phyloP scores from a whole-genome alignment of 2,329 filamentous ascomycete genomes.

The Fusarium lyarnte region DNA sequence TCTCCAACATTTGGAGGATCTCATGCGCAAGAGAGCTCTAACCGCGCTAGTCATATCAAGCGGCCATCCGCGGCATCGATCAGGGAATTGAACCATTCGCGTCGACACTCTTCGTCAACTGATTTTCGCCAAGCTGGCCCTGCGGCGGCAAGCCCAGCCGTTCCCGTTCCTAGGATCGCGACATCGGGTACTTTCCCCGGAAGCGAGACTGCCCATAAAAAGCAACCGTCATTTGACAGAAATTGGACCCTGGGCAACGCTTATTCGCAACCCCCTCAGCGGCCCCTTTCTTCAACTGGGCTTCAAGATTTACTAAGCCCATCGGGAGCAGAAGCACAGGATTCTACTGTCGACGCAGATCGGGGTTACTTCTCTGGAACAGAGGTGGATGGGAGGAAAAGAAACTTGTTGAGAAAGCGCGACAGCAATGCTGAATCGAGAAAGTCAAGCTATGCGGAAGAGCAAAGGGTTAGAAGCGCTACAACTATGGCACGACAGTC shows the following conservation, averaged over 20 bases:
- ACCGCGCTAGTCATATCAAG: conserved; percentile 60
- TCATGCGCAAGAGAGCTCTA: conserved; percentile 57
- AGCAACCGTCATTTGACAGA: conserved; percentile 74
- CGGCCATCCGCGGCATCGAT: conserved; percentile 84
- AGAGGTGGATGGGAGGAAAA: conserved; percentile 78
- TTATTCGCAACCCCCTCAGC: conserved; percentile 50
- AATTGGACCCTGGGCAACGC: conserved; percentile 73
- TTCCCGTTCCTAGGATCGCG: conserved; percentile 52
- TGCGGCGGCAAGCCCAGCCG: conserved; percentile 29
- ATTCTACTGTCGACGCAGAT: conserved; percentile 73
- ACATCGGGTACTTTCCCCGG: conserved; percentile 56
- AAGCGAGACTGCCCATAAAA: conserved; percentile 61
- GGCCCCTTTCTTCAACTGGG: conserved; percentile 64
- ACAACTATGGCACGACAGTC: conserved; percentile 77
- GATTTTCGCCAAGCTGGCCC: conserved; percentile 66
- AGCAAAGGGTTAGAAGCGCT: conserved; percentile 73
- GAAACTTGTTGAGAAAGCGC: conserved; percentile 85
- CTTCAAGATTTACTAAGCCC: conserved; percentile 55
- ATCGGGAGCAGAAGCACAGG: conserved; percentile 54
- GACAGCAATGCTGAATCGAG: conserved; percentile 71
- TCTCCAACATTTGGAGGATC: conserved; percentile 56
- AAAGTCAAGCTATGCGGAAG: conserved; percentile 80
- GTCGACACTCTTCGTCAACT: conserved; percentile 83
- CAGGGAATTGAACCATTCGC: conserved; percentile 82
- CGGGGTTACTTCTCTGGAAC: conserved; percentile 93